Evolutionary conservation across 1,284 basidiomycete species (phyloP).

Genomic region (Meira nashicola): DNA sequence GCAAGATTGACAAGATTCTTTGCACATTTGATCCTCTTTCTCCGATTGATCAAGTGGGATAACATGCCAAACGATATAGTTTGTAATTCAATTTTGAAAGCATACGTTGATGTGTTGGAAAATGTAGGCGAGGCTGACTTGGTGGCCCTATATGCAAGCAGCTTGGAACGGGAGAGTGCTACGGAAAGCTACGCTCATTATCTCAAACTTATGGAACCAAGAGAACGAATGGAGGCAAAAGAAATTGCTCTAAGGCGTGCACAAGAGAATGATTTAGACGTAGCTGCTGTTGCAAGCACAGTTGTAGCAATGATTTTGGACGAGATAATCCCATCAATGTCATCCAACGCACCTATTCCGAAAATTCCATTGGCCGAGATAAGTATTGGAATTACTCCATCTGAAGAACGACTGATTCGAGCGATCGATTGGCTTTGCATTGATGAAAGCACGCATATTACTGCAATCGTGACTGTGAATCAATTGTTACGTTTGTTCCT

Average conservation of each 20-base stretch:
- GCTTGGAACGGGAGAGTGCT: constrained; percentile 77
- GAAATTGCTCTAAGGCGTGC: constrained; percentile 71
- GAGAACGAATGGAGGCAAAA: constrained; percentile 66
- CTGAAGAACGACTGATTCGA: constrained; percentile 63
- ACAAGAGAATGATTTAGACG: constrained; percentile 75
- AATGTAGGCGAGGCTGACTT: constrained; percentile 69
- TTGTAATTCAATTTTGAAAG: constrained; percentile 72
- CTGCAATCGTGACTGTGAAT: constrained; percentile 48
- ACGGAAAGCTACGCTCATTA: constrained; percentile 88
- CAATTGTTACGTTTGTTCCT: constrained; percentile 41
- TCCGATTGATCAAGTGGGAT: constrained; percentile 67
- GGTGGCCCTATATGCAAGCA: constrained; percentile 88
- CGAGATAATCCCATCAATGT: constrained; percentile 59
- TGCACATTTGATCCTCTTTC: constrained; percentile 85
- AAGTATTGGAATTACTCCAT: constrained; percentile 8
- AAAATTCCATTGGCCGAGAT: constrained; percentile 3
- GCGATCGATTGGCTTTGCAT: constrained; percentile 93
- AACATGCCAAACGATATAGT: constrained; percentile 57
- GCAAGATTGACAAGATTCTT: constrained; percentile 72
- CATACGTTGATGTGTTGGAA: constrained; percentile 78
- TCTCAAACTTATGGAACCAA: constrained; percentile 69
- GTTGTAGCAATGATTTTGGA: constrained; percentile 65
- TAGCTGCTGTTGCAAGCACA: constrained; percentile 71
- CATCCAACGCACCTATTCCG: neutral
- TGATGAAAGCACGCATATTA: constrained; percentile 51